Conservation (phyloP, 2,329 filamentous ascomycete species). For the Stromatinia cepivora region DNA sequence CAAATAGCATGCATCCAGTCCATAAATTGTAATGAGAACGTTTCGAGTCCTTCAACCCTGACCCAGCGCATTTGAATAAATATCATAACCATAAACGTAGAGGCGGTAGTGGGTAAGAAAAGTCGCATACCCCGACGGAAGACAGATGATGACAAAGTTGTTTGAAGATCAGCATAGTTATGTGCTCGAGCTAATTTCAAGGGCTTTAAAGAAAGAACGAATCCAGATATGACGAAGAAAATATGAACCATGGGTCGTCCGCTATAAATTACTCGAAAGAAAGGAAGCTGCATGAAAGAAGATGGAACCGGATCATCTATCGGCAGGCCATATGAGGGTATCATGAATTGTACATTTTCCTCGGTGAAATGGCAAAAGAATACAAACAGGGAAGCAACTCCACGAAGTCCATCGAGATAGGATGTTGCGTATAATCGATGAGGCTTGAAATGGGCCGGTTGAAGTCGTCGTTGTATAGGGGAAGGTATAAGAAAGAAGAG, state of each 20-base stretch:
- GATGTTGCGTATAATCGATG: slow-evolving; percentile 41
- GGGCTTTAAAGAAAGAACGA: slow-evolving; percentile 49
- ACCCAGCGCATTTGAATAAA: slow-evolving; percentile 9
- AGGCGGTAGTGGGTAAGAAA: slow-evolving; percentile 43
- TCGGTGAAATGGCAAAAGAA: slow-evolving; percentile 49
- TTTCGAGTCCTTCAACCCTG: not conserved
- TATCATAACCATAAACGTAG: slow-evolving; percentile 24
- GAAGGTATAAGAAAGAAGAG: slow-evolving; percentile 34
- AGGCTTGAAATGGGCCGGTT: slow-evolving; percentile 33
- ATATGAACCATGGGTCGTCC: slow-evolving; percentile 52
- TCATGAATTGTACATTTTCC: slow-evolving; percentile 45
- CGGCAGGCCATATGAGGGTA: slow-evolving; percentile 37
- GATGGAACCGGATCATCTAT: slow-evolving; percentile 40
- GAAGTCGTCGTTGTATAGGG: slow-evolving; percentile 40
- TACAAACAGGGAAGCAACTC: slow-evolving; percentile 51
- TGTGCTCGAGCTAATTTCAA: slow-evolving; percentile 46
- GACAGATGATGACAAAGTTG: slow-evolving; percentile 48
- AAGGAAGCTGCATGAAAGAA: slow-evolving; percentile 48
- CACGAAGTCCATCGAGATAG: slow-evolving; percentile 52
- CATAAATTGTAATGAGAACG: slow-evolving; percentile 4
- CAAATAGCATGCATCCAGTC: slow-evolving; percentile 22
- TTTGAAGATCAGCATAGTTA: slow-evolving; percentile 43
- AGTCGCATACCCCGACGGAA: slow-evolving; percentile 51
- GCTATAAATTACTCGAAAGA: slow-evolving; percentile 48
- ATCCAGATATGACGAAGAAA: slow-evolving; percentile 55